phyloP scores from a whole-genome alignment of 345 rosid genomes.

The Diplotaxis tenuifolia region DNA sequence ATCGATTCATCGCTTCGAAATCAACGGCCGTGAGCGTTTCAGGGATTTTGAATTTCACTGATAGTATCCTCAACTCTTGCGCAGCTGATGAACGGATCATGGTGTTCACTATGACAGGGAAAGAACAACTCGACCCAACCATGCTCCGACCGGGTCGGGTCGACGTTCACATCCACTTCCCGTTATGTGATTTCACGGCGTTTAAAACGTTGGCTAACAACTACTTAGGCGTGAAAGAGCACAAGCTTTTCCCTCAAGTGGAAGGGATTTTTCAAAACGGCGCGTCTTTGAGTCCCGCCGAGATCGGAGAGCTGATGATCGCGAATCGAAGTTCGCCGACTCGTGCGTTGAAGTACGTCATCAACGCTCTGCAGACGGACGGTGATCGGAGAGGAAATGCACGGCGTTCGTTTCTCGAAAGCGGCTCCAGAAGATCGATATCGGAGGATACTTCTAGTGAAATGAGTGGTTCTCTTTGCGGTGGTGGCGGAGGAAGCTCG shows the following conservation, averaged over 20 bases:
- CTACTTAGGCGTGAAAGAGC: slow-evolving; percentile 86
- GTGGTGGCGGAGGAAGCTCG: slow-evolving; percentile 35
- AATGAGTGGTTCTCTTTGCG: slow-evolving; percentile 42
- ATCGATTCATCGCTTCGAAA: slow-evolving; percentile 52
- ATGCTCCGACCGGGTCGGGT: slow-evolving; percentile 76
- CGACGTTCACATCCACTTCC: slow-evolving; percentile 84
- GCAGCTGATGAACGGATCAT: slow-evolving; percentile 66
- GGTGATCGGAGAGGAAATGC: slow-evolving; percentile 60
- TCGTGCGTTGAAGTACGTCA: slow-evolving; percentile 85
- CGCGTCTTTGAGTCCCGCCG: slow-evolving; percentile 76
- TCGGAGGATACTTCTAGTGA: slow-evolving; percentile 36
- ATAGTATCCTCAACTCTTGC: slow-evolving; percentile 60
- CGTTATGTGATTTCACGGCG: slow-evolving; percentile 73
- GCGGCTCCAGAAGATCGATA: slow-evolving; percentile 40
- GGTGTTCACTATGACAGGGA: slow-evolving; percentile 70
- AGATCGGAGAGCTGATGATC: slow-evolving; percentile 89
- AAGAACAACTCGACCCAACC: slow-evolving; percentile 62
- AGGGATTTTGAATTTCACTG: slow-evolving; percentile 65
- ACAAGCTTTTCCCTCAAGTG: slow-evolving; percentile 81
- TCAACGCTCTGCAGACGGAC: slow-evolving; percentile 69
- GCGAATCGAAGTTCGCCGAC: slow-evolving; percentile 90
- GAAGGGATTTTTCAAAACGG: slow-evolving; percentile 85
- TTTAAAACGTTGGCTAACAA: slow-evolving; percentile 71
- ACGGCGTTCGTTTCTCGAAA: slow-evolving; percentile 34
- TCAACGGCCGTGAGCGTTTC: slow-evolving; percentile 54